These are phyloP conservation scores for Candida maltosa DNA, from an alignment of 805 yeast genomes.

Conservation along the genomic window DNA sequence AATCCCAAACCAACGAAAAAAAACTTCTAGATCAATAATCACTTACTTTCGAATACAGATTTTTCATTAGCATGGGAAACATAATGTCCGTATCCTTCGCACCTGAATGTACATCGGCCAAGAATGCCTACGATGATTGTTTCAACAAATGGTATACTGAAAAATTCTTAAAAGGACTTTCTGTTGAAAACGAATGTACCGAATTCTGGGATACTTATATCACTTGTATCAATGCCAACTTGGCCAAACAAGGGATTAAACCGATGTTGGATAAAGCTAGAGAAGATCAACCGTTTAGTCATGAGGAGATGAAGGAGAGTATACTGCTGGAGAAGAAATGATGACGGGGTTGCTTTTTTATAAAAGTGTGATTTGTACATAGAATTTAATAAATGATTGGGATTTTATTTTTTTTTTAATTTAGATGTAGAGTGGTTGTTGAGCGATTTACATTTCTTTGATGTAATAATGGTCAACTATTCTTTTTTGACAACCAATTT, in stretches of 20 bases:
- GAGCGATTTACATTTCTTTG: not conserved
- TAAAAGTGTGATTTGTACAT: too few species aligned
- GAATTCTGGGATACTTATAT: constrained; percentile 86
- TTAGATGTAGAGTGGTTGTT: not conserved
- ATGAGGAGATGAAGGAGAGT: constrained; percentile 27
- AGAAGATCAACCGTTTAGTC: constrained; percentile 76
- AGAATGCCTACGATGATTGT: constrained; percentile 85
- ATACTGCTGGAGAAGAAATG: too few species aligned
- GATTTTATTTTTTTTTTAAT: not conserved
- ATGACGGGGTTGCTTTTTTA: too few species aligned
- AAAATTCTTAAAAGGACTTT: constrained; percentile 55
- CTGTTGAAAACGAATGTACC: constrained; percentile 81
- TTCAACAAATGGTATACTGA: constrained; percentile 95
- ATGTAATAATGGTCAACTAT: not conserved
- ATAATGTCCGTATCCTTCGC: constrained; percentile 75
- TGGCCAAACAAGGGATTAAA: constrained; percentile 72
- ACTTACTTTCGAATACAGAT: not conserved
- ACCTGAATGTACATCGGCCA: constrained; percentile 90
- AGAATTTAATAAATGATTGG: not conserved
- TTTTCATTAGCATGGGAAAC: constrained; percentile 39
- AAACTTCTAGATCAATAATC: not conserved
- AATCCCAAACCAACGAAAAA: not conserved
- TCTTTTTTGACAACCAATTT: not conserved
- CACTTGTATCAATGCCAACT: constrained; percentile 73
- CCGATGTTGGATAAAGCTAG: constrained; percentile 86